A percentile compares a stretch with the other conserved stretches of the same genome.
Evolutionary conservation across 352 stramenopile species (phyloP).

Genomic region (Globisporangium nagaii): DNA sequence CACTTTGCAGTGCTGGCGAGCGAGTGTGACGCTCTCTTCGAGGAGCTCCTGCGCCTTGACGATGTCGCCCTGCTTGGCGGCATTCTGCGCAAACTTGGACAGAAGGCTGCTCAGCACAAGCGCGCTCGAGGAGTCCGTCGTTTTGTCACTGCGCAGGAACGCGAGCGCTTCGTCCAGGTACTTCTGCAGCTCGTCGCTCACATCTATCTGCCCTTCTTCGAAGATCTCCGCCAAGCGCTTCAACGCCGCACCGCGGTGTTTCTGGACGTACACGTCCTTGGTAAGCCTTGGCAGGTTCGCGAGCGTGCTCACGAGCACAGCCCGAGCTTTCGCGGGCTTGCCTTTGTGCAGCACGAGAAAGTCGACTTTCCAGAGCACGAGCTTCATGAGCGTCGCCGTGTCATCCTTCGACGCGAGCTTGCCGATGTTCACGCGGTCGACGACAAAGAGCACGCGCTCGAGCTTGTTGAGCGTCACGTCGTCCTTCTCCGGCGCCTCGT

Average conservation of each 20-base stretch:
- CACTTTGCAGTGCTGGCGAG: conserved; percentile 9
- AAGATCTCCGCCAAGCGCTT: conserved; percentile 23
- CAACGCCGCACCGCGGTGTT: conserved; percentile 16
- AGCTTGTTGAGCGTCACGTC: conserved; percentile 17
- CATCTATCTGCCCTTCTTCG: neutral
- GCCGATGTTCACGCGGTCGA: conserved; percentile 29
- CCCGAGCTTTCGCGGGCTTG: conserved; percentile 12
- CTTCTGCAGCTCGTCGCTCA: conserved; percentile 22
- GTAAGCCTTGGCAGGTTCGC: conserved; percentile 9
- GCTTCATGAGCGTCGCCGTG: conserved; percentile 21
- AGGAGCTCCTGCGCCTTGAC: conserved; percentile 24
- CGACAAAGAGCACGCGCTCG: conserved; percentile 28
- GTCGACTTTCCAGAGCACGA: conserved; percentile 41
- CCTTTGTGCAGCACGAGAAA: conserved; percentile 13
- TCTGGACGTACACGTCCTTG: conserved; percentile 6
- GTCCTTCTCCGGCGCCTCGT: conserved; percentile 6
- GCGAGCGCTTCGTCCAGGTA: conserved; percentile 23
- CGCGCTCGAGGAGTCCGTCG: conserved; percentile 2
- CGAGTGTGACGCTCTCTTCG: conserved; percentile 23
- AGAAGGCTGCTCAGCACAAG: conserved; percentile 18
- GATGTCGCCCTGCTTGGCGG: conserved; percentile 21
- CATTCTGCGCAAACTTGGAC: conserved; percentile 24
- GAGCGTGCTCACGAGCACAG: conserved; percentile 26
- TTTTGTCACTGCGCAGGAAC: conserved; percentile 17
- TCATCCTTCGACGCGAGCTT: conserved; percentile 28